phyloP scores from a whole-genome alignment of 129 eudicot genomes.

The Tagetes erecta region DNA sequence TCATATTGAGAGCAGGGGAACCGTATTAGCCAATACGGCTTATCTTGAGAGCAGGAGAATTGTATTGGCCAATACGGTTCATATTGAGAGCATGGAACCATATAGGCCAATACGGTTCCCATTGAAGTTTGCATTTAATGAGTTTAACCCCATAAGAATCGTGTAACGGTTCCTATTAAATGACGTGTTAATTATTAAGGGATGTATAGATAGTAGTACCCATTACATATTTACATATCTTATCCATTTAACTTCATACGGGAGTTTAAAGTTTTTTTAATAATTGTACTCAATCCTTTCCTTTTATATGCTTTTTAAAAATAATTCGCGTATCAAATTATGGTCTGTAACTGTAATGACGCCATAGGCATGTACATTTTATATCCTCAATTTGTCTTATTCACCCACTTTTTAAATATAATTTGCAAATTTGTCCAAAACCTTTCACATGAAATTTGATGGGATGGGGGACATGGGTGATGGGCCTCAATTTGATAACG shows the following conservation, averaged over 20 bases:
- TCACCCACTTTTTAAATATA: constrained; percentile 14
- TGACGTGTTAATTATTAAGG: no score
- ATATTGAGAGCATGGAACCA: no score
- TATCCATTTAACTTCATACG: background rate
- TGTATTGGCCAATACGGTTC: no score
- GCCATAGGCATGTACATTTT: constrained; percentile 10
- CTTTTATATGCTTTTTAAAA: background rate
- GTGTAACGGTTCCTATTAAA: no score
- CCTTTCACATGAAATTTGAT: constrained; percentile 14
- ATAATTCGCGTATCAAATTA: background rate
- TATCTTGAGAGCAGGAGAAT: no score
- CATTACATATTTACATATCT: background rate
- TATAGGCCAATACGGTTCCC: no score
- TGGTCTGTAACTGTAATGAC: background rate
- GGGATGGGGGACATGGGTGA: constrained; percentile 19
- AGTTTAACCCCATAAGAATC: no score
- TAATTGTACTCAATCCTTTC: background rate
- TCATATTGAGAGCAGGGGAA: no score
- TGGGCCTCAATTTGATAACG: constrained; percentile 13
- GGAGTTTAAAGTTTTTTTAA: background rate
- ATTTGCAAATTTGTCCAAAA: constrained; percentile 31
- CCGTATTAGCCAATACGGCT: no score
- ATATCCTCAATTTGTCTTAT: constrained; percentile 10
- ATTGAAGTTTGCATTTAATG: no score
- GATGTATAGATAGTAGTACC: no score